Conservation (phyloP, 768 basidiomycete genomes). For the Lentinula guzmanii region DNA sequence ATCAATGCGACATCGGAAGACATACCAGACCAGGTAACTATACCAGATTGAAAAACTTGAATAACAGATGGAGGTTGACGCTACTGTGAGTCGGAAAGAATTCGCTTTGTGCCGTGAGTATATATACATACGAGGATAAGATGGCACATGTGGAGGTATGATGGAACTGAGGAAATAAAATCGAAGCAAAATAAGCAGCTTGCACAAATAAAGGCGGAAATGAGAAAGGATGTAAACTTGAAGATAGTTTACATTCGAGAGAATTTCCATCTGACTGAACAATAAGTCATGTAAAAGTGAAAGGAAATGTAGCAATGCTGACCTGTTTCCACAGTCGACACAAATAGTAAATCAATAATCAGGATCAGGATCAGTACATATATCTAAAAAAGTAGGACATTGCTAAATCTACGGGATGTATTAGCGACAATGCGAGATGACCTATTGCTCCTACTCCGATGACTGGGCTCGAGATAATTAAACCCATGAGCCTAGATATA, state of each 20-base stretch:
- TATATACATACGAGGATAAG: not conserved
- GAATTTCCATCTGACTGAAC: conserved; percentile 50
- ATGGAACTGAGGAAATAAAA: no score
- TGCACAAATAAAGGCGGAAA: not conserved
- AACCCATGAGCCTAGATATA: conserved; percentile 17
- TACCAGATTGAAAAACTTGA: no score
- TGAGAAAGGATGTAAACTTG: not conserved
- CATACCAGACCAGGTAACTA: no score
- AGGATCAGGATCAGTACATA: not conserved
- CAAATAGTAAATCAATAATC: conserved; percentile 33
- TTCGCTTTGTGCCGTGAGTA: no score
- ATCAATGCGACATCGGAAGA: no score
- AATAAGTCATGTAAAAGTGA: not conserved
- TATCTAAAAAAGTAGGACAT: conserved; percentile 14
- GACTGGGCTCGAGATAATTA: conserved; percentile 20
- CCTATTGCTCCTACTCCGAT: conserved; percentile 30
- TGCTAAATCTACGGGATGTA: no score
- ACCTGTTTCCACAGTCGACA: conserved; percentile 61
- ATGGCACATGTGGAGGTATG: no score
- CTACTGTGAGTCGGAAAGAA: no score
- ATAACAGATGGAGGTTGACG: no score
- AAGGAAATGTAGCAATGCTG: not conserved
- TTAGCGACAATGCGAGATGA: conserved; percentile 19
- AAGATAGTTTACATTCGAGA: conserved; percentile 27
- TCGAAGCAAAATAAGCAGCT: not conserved